Conservation (phyloP, 208 protist genomes). For the Crithidia thermophila region DNA sequence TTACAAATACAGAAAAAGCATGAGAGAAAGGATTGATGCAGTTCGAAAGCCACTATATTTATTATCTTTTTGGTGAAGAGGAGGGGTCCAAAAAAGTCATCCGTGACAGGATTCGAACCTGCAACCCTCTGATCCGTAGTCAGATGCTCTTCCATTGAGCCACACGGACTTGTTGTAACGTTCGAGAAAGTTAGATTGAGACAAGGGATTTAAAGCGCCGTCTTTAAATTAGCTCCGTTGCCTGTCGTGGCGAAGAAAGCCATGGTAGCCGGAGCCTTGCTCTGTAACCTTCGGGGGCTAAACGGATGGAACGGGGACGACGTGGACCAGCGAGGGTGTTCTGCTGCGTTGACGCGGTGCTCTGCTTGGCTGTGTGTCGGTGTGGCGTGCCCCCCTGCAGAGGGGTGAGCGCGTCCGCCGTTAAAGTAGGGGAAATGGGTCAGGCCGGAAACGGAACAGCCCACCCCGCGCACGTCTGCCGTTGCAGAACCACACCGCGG, state of each 20-base stretch:
- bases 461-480: conserved; percentile 82
- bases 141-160: conserved; percentile 92
- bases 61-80: too few relatives aligned
- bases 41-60: too few relatives aligned
- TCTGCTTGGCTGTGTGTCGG: conserved; percentile 90
- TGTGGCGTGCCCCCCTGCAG: conserved; percentile 47
- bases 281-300: conserved; percentile 86
- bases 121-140: conserved; percentile 91
- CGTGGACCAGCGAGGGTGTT: conserved; percentile 73
- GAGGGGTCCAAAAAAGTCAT: conserved; percentile 49
- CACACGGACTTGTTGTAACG: conserved; percentile 54
- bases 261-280: conserved; percentile 56
- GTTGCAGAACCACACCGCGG: conserved; percentile 88
- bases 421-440: conserved; percentile 80
- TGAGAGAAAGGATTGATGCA: too few relatives aligned
- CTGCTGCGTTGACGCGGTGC: conserved; percentile 88
- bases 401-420: conserved; percentile 46
- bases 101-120: conserved; percentile 91
- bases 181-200: not conserved
- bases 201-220: not conserved
- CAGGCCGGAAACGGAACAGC: conserved; percentile 90
- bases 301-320: conserved; percentile 38
- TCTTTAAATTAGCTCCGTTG: not conserved
- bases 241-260: not conserved
- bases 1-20: too few relatives aligned